These are phyloP conservation scores for Populus tomentosa DNA, from an alignment of 441 rosid genomes.

Conservation along the genomic window DNA sequence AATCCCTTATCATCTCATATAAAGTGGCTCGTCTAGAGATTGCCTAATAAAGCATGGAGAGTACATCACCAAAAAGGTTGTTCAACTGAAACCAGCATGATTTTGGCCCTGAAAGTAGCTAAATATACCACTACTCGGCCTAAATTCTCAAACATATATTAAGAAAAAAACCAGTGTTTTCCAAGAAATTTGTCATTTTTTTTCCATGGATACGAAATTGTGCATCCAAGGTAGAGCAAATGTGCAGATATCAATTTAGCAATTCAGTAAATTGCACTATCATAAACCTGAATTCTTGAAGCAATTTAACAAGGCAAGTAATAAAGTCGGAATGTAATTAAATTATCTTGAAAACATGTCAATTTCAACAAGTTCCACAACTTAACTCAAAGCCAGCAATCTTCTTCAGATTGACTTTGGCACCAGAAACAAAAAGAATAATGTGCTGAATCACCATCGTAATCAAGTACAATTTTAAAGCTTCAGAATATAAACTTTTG, in stretches of 20 bases:
- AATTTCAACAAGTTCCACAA: not conserved
- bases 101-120: not conserved
- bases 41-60: slow-evolving; percentile 44
- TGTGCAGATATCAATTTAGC: not conserved
- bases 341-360: not conserved
- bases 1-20: slow-evolving; percentile 87
- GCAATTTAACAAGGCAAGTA: not conserved
- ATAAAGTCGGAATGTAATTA: not conserved
- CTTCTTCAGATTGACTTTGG: not conserved
- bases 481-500: slow-evolving; percentile 2
- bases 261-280: not conserved
- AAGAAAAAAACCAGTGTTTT: not conserved
- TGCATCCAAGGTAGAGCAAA: not conserved
- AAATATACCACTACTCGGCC: not conserved
- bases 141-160: not conserved
- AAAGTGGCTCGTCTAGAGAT: slow-evolving; percentile 84
- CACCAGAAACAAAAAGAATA: not conserved
- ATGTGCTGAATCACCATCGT: not conserved
- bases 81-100: not conserved
- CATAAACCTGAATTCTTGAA: not conserved
- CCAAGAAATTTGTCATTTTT: not conserved
- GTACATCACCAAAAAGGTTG: slow-evolving; percentile 6
- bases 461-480: not conserved
- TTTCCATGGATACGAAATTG: not conserved
- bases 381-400: not conserved